Conservation (phyloP, 257 asterid species). For the Lavandula angustifolia region DNA sequence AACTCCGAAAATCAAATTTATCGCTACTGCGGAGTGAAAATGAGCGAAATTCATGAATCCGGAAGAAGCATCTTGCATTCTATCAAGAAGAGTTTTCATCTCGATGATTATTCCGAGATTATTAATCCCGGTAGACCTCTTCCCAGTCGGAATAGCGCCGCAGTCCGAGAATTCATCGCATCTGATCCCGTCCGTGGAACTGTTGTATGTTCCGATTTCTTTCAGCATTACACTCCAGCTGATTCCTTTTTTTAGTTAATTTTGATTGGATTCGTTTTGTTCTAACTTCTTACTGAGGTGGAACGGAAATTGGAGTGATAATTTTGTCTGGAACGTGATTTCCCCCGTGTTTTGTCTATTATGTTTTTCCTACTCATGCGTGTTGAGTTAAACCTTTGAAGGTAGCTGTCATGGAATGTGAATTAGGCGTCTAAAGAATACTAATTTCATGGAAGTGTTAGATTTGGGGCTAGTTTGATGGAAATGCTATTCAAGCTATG, state of each 20-base stretch:
- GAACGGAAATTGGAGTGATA: too few relatives aligned
- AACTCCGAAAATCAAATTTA: constrained; percentile 4
- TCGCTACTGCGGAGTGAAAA: constrained; percentile 15
- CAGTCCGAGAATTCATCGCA: constrained; percentile 72
- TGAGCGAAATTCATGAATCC: constrained; percentile 42
- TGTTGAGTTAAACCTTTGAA: neutral
- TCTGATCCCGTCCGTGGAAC: constrained; percentile 85
- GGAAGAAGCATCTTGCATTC: constrained; percentile 56
- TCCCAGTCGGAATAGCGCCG: constrained; percentile 78
- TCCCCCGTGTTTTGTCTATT: too few relatives aligned
- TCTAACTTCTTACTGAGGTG: too few relatives aligned
- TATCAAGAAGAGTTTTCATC: constrained; percentile 62
- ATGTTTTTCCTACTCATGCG: neutral
- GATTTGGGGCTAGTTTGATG: constrained; percentile 15
- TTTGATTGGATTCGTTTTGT: constrained; percentile 5
- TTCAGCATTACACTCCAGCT: neutral
- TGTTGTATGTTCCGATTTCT: constrained; percentile 45
- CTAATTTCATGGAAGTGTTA: neutral
- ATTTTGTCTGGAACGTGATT: too few relatives aligned
- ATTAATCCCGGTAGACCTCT: constrained; percentile 70
- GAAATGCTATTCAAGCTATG: constrained; percentile 10
- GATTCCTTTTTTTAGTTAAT: neutral
- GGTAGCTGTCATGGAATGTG: neutral
- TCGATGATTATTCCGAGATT: constrained; percentile 67
- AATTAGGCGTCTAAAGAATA: neutral